Conservation (phyloP, 805 yeast species). For the Wickerhamomyces ciferrii region DNA sequence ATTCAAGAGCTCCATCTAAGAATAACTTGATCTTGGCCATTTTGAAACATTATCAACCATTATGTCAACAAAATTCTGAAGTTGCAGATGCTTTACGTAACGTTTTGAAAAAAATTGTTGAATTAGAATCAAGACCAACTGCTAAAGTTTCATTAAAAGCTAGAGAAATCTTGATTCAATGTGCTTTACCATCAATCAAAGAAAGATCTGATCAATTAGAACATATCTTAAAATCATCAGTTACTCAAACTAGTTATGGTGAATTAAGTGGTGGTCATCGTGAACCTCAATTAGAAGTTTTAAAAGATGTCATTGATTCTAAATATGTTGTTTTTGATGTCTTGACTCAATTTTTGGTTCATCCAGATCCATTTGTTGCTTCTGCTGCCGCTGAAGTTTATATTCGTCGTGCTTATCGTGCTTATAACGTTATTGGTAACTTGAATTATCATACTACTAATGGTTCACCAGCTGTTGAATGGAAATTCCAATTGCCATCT, state of each 20-base stretch:
- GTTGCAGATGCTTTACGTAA: constrained; percentile 65
- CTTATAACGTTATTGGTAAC: constrained; percentile 82
- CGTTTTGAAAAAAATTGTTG: constrained; percentile 74
- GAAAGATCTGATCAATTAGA: constrained; percentile 97
- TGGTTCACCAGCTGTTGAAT: constrained; percentile 67
- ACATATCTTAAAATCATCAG: constrained; percentile 89
- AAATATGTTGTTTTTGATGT: constrained; percentile 96
- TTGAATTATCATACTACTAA: constrained; percentile 54
- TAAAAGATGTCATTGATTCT: constrained; percentile 92
- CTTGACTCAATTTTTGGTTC: constrained; percentile 81
- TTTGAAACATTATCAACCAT: constrained; percentile 73
- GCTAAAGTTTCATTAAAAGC: constrained; percentile 95
- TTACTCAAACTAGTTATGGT: constrained; percentile 85
- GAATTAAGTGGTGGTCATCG: constrained; percentile 72
- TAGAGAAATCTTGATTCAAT: constrained; percentile 92
- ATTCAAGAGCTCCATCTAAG: constrained; percentile 89
- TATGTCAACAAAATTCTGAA: constrained; percentile 65
- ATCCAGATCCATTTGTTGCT: constrained; percentile 81
- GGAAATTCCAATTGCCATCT: constrained; percentile 85
- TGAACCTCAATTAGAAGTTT: constrained; percentile 72
- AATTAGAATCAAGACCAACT: constrained; percentile 82
- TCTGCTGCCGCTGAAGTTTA: constrained; percentile 97
- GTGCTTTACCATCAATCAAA: constrained; percentile 91
- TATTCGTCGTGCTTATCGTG: constrained; percentile 94
- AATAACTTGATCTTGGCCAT: constrained; percentile 86